Evolutionary conservation across 495 filamentous ascomycete species (phyloP).

Genomic region (Tuber borchii): DNA sequence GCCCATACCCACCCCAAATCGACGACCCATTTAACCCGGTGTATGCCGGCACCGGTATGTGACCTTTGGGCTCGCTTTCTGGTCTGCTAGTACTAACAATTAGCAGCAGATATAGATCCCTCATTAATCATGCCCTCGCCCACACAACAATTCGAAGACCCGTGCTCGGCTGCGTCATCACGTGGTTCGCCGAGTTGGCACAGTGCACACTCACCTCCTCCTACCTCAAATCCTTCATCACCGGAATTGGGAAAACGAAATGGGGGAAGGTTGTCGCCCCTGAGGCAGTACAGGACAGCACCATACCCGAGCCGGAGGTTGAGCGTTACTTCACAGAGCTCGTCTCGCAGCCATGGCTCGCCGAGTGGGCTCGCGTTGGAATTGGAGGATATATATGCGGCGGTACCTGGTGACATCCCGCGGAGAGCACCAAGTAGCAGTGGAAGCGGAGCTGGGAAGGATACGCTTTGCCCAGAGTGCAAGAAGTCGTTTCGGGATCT

Average conservation of each 20-base stretch:
- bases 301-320: conserved; percentile 35
- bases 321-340: conserved; percentile 34
- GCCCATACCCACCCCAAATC: conserved; percentile 27
- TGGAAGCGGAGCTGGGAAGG: conserved; percentile 33
- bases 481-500: conserved; percentile 41
- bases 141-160: conserved; percentile 24
- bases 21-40: conserved; percentile 22
- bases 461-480: conserved; percentile 40
- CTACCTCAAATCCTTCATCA: conserved; percentile 37
- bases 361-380: conserved; percentile 19
- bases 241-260: conserved; percentile 28
- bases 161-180: conserved; percentile 28
- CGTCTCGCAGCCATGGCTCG: conserved; percentile 31
- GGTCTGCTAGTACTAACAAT: conserved; percentile 6
- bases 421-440: conserved; percentile 26
- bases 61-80: not conserved
- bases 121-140: conserved; percentile 38
- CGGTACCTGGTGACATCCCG: conserved; percentile 13
- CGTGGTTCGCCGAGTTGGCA: conserved; percentile 37
- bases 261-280: conserved; percentile 6
- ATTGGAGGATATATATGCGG: conserved; percentile 20
- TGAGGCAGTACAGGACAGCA: conserved; percentile 16
- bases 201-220: conserved; percentile 32
- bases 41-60: conserved; percentile 37
- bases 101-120: conserved; percentile 33